Evolutionary conservation across 495 filamentous ascomycete species (phyloP).

Genomic region (Bacidia gigantensis): DNA sequence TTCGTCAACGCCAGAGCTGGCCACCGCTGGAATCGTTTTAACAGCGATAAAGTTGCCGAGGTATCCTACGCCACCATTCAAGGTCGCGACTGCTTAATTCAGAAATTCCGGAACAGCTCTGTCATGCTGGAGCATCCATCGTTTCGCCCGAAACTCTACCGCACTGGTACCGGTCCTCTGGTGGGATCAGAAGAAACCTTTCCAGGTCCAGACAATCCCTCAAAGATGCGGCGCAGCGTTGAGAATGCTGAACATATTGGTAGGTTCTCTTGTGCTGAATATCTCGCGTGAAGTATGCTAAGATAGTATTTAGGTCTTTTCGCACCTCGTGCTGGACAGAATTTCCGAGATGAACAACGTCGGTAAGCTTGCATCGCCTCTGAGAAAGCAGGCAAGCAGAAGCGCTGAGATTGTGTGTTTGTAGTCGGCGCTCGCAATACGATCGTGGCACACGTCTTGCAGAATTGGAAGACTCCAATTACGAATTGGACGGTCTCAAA

Average conservation of each 20-base stretch:
- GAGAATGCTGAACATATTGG: conserved; percentile 79
- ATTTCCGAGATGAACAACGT: conserved; percentile 61
- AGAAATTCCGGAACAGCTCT: conserved; percentile 91
- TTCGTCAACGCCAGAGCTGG: conserved; percentile 62
- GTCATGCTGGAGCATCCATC: conserved; percentile 77
- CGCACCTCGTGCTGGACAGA: conserved; percentile 57
- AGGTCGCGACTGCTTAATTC: conserved; percentile 74
- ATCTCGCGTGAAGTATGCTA: background rate
- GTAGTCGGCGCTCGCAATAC: conserved; percentile 51
- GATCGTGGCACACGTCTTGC: conserved; percentile 56
- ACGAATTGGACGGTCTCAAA: conserved; percentile 26
- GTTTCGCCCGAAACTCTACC: conserved; percentile 61
- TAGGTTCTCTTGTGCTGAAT: conserved; percentile 26
- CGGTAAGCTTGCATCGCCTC: conserved; percentile 20
- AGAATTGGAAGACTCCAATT: conserved; percentile 40
- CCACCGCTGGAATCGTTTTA: conserved; percentile 69
- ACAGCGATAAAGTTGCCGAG: conserved; percentile 73
- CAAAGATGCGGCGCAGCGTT: conserved; percentile 71
- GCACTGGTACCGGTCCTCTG: conserved; percentile 30
- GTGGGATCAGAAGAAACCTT: conserved; percentile 53
- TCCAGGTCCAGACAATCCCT: conserved; percentile 64
- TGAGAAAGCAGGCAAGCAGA: background rate
- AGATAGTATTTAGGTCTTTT: conserved; percentile 41
- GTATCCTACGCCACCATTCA: conserved; percentile 93
- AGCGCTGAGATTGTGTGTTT: background rate